Conservation (phyloP, 192 early-diverging fungal species). For the Umbelopsis sp. region DNA sequence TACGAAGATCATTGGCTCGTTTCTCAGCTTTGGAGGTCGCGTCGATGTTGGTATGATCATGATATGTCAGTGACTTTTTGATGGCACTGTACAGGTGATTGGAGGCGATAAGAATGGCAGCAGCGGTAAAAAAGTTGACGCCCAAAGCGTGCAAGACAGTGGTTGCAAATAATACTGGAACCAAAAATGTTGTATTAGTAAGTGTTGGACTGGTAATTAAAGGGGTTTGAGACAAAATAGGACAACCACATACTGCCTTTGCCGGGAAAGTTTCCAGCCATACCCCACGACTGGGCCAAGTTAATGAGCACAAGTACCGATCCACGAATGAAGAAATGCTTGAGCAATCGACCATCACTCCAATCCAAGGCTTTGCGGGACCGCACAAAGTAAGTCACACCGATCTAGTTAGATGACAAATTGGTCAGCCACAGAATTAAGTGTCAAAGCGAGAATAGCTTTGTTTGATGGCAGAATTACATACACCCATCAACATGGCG, state of each 20-base stretch:
- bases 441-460: neutral
- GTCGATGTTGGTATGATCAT: neutral
- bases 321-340: constrained; percentile 23
- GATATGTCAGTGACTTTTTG: neutral
- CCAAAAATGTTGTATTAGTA: neutral
- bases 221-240: neutral
- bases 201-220: neutral
- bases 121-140: constrained; percentile 24
- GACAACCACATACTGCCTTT: neutral
- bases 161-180: neutral
- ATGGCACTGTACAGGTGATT: constrained; percentile 4
- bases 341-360: constrained; percentile 14
- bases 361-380: constrained; percentile 23
- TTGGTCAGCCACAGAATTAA: neutral
- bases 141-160: constrained; percentile 19
- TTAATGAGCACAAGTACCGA: constrained; percentile 10
- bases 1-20: neutral
- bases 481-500: constrained; percentile 14
- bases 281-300: constrained; percentile 6
- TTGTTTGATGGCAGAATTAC: neutral
- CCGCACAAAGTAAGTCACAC: constrained; percentile 24
- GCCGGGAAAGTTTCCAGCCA: neutral
- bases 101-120: constrained; percentile 9
- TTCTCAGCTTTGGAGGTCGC: neutral
- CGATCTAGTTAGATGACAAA: neutral